Evolutionary conservation across 331 rosid genomes (phyloP), one percentile per base, ranked within the genome.

Genomic region (Arachis monticola): DNA sequence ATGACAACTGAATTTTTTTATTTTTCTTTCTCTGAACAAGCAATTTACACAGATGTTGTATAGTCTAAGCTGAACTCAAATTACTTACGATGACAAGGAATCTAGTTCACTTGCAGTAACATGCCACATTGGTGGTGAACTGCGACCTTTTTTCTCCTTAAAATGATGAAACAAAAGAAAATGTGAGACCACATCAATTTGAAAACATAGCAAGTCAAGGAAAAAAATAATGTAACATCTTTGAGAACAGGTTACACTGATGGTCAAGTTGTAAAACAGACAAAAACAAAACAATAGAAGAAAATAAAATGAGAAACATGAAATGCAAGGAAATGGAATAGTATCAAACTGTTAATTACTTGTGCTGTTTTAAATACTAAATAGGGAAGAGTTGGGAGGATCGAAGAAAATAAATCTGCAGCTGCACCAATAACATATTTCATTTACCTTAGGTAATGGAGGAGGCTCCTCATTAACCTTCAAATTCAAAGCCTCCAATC

Each of bases 71-170:
- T 9, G 73, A 52, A 46, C 41, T 64, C 41, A 22, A n/a, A 56
- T 70, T 71, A 85, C 99, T 86, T 86, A 94, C 96, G 92, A 78
- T 59, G 99, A 90, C 78, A 94, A 73, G 59, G 97, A 94, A 80
- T 90, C 90, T 58, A 91, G 86, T 65, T 94, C 97, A 74, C 88
- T 84, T 8, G 77, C 82, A n/a, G 87, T 91, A 72, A 92, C 64
- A 56, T 81, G 76, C 93, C 99, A 94, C 38, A 83, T 67, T 77
- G 97, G 97, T 68, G 97, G 90, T 52, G 92, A 22, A 38, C 87
- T 83, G 47, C 93, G 90, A 6, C 93, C 89, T 68, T 87, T 94
- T 82, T 88, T 94, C 89, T 90, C 97, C 99, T 90, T 78, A 84
- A 87, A 85, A 76, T 64, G 66, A 67, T 75, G 51, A 67, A 64